These are phyloP conservation scores for Chlamydomonas reinhardtii DNA, from an alignment of 163 green algal species.

Conservation along the genomic window DNA sequence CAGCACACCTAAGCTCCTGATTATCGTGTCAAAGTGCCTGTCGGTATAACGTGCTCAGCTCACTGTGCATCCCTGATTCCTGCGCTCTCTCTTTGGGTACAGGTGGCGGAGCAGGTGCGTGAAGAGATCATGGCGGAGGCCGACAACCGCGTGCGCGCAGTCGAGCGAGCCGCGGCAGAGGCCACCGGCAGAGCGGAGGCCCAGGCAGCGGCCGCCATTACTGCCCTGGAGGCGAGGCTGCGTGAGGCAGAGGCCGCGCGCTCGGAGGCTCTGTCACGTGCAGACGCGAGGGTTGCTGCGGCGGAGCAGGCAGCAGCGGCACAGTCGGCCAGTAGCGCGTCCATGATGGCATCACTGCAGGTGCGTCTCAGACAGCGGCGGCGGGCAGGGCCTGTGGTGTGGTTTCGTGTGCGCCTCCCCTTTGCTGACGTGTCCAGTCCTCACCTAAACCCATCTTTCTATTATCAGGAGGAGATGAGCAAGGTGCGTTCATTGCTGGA, in stretches of 20 bases:
- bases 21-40: no score
- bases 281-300: not conserved
- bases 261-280: not conserved
- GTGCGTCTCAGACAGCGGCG: not conserved
- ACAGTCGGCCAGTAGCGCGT: not conserved
- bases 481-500: not conserved
- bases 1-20: no score
- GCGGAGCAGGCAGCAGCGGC: not conserved
- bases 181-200: not conserved
- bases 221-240: slow-evolving; percentile 7
- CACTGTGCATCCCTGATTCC: not conserved
- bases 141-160: slow-evolving; percentile 6
- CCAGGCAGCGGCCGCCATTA: not conserved
- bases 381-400: not conserved
- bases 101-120: slow-evolving; percentile 11
- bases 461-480: slow-evolving; percentile 12
- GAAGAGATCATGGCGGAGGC: slow-evolving; percentile 9
- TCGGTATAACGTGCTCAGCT: no score
- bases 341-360: slow-evolving; percentile 11
- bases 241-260: slow-evolving; percentile 4
- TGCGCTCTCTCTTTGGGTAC: not conserved
- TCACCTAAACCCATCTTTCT: no score
- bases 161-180: not conserved
- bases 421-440: no score
- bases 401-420: no score